These are phyloP conservation scores for Fagopyrum esculentum DNA, from an alignment of 148 eudicot species.

Conservation along the genomic window DNA sequence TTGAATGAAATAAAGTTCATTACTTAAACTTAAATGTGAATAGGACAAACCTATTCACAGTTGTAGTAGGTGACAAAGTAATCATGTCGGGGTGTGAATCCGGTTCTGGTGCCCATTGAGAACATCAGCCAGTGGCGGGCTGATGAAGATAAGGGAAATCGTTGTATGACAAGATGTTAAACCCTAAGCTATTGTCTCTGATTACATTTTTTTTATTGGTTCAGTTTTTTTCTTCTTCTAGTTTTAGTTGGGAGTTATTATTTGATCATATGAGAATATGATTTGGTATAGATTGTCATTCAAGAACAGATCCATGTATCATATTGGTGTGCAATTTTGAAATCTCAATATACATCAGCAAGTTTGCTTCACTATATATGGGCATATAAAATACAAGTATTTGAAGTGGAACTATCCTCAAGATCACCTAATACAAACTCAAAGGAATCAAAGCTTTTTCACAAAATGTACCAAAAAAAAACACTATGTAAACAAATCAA, in stretches of 20 bases:
- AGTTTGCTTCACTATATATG: background rate
- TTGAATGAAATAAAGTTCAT: too few relatives aligned
- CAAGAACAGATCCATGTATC: background rate
- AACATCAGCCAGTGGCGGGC: slow-evolving; percentile 65
- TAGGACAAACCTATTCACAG: too few relatives aligned
- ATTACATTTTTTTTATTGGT: background rate
- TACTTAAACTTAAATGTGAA: too few relatives aligned
- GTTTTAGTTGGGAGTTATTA: background rate
- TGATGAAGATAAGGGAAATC: slow-evolving; percentile 25
- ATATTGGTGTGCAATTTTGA: background rate
- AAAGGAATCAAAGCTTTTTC: background rate
- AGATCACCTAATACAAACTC: background rate
- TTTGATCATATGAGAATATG: background rate
- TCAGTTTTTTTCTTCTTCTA: background rate
- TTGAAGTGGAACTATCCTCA: background rate
- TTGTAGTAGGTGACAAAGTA: too few relatives aligned
- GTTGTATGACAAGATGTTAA: background rate
- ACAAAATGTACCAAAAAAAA: background rate
- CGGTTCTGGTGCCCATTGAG: slow-evolving; percentile 68
- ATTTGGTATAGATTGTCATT: background rate
- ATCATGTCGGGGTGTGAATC: slow-evolving; percentile 19
- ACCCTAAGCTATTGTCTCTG: background rate
- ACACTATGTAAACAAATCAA: background rate
- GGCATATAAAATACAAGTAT: slow-evolving; percentile 2
- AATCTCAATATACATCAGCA: background rate